Evolutionary conservation across 169 alveolate species (phyloP), one percentile per base, ranked within the genome.

Genomic region (Theileria equi): DNA sequence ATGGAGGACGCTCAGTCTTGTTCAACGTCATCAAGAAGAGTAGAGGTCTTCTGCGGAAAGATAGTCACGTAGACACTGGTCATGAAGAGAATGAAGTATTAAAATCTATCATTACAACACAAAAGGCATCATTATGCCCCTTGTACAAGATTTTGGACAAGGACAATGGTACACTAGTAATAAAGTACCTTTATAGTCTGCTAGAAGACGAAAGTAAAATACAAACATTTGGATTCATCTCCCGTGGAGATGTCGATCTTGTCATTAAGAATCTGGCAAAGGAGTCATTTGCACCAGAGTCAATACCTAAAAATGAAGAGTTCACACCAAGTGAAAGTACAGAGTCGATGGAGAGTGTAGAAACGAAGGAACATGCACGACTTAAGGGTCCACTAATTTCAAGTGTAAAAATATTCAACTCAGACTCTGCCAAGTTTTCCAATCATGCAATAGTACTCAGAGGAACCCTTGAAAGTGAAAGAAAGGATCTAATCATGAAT

Each of bases 391-490:
- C 58, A 11, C 58, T 60, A 7, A 48, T 13, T 28, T 60, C 28
- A 43, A 48, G 44, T 40, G 11, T 60, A 3, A 36, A 60, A 26
- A 60, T 60, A 32, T 60, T 60, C 25, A 11, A 17, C 28, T 60
- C 70, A 10, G 26, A 10, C 19, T 57, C 17, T 17, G 58, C 44
- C 4, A 10, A n/a, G 34, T 38, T 31, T 43, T 45, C 80, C 13
- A 38, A 64, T 1, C 16, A 10, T 4, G 78, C 73, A n/a, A 21
- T 63, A 21, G 25, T 64, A 8, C 65, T 64, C 11, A 32, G 71
- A 10, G 84, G 84, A 23, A 31, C 43, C 5, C 25, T 58, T 2
- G 55, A 64, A 26, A 38, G 34, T 25, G 10, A 25, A 28, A 32
- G 17, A 7, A 31, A 7, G 23, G 63, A 64, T 34, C 35, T 74